These are phyloP conservation scores for Aspergillus amoenus DNA, from an alignment of 2,329 filamentous ascomycete species.

Conservation along the genomic window DNA sequence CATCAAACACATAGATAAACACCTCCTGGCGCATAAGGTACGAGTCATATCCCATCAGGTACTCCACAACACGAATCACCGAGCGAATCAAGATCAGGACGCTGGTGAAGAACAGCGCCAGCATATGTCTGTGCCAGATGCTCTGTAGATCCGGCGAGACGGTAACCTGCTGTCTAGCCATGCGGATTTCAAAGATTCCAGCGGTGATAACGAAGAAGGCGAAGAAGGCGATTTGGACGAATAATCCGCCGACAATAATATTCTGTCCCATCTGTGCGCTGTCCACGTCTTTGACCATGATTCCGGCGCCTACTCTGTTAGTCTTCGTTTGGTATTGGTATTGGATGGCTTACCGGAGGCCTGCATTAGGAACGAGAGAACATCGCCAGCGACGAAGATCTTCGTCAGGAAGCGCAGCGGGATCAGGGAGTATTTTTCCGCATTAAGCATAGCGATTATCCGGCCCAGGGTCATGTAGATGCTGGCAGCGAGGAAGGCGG, in stretches of 20 bases:
- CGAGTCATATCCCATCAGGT: slow-evolving; percentile 29
- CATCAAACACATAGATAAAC: slow-evolving; percentile 35
- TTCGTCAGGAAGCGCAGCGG: slow-evolving; percentile 26
- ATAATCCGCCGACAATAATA: slow-evolving; percentile 31
- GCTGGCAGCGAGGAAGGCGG: slow-evolving; percentile 29
- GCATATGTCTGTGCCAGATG: slow-evolving; percentile 39
- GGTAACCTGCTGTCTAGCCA: slow-evolving; percentile 30
- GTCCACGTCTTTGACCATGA: slow-evolving; percentile 22
- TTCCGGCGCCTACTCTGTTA: slow-evolving; percentile 24
- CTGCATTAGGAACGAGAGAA: slow-evolving; percentile 35
- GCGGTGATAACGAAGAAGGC: slow-evolving; percentile 29
- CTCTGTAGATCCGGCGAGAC: slow-evolving; percentile 18
- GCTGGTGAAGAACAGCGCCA: slow-evolving; percentile 26
- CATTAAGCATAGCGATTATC: slow-evolving; percentile 28
- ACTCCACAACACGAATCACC: slow-evolving; percentile 32
- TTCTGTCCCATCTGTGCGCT: slow-evolving; percentile 23
- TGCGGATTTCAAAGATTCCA: slow-evolving; percentile 25
- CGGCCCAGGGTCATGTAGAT: slow-evolving; percentile 33
- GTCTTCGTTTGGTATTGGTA: background rate
- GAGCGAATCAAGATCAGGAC: slow-evolving; percentile 31
- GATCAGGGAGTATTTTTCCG: slow-evolving; percentile 23
- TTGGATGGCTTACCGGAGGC: slow-evolving; percentile 21
- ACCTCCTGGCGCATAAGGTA: slow-evolving; percentile 31
- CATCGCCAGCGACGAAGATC: slow-evolving; percentile 33
- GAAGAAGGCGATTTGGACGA: slow-evolving; percentile 34